Conservation (phyloP, 192 early-diverging fungal species). For the Helicostylum pulchrum region DNA sequence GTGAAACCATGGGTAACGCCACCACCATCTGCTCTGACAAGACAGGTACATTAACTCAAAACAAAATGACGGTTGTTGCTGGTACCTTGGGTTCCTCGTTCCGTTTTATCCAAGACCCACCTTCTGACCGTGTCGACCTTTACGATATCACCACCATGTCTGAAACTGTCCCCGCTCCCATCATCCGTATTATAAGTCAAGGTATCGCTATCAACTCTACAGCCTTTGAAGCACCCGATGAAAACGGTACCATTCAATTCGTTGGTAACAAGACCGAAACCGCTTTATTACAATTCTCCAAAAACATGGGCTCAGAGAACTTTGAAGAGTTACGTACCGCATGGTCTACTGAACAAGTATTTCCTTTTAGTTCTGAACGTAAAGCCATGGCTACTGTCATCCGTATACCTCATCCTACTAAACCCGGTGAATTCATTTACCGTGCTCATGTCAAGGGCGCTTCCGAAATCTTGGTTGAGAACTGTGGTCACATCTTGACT, state of each 20-base stretch:
- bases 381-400: conserved; percentile 93
- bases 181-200: conserved; percentile 58
- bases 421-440: conserved; percentile 38
- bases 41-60: conserved; percentile 97
- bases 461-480: conserved; percentile 76
- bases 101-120: conserved; percentile 48
- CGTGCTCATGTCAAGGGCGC: conserved; percentile 94
- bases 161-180: conserved; percentile 35
- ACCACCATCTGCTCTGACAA: conserved; percentile 99
- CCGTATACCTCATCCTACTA: conserved; percentile 48
- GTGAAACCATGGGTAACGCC: conserved; percentile 99
- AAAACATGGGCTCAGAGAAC: conserved; percentile 55
- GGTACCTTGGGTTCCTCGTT: conserved; percentile 78
- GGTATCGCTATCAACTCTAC: conserved; percentile 82
- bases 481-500: conserved; percentile 56
- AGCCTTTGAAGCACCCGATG: conserved; percentile 60
- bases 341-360: conserved; percentile 64
- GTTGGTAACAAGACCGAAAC: conserved; percentile 95
- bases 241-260: conserved; percentile 52
- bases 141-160: conserved; percentile 49
- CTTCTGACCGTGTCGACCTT: conserved; percentile 35
- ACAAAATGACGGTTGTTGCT: conserved; percentile 95
- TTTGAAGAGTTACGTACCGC: conserved; percentile 64
- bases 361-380: conserved; percentile 88
- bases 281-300: conserved; percentile 82